These are phyloP conservation scores for Mrakia blollopis DNA, from an alignment of 768 basidiomycete species.

Conservation along the genomic window DNA sequence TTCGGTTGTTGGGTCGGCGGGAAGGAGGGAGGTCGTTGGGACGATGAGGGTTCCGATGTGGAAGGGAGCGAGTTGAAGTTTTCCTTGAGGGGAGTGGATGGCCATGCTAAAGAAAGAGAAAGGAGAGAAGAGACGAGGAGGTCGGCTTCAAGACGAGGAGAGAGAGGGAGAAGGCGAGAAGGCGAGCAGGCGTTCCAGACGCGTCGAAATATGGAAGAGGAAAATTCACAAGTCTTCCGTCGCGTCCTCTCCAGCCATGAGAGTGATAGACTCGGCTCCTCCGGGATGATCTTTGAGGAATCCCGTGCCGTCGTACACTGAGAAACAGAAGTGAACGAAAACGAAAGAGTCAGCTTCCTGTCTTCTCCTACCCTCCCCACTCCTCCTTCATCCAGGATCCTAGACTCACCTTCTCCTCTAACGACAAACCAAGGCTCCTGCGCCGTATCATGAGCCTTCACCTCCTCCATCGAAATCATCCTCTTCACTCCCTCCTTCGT, in stretches of 20 bases:
- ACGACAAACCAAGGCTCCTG: constrained; percentile 54
- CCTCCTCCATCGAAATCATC: constrained; percentile 50
- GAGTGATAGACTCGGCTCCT: constrained; percentile 53
- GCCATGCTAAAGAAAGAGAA: constrained; percentile 44
- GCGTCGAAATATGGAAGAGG: neutral
- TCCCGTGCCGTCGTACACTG: constrained; percentile 53
- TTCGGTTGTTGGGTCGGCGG: neutral
- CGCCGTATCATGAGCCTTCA: constrained; percentile 46
- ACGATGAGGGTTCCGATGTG: constrained; percentile 53
- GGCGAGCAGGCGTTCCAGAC: neutral
- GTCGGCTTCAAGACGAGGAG: too few species aligned
- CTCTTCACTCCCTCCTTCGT: constrained; percentile 50
- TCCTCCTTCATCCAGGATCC: too few species aligned
- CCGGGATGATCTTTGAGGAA: constrained; percentile 59
- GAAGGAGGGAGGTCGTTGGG: constrained; percentile 10
- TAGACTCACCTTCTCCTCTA: constrained; percentile 45
- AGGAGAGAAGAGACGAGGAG: too few species aligned
- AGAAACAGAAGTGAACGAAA: too few species aligned
- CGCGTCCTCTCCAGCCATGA: constrained; percentile 58
- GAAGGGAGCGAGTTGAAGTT: constrained; percentile 47
- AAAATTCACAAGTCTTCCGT: constrained; percentile 54
- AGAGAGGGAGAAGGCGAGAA: neutral
- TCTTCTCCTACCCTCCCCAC: too few species aligned
- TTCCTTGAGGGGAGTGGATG: constrained; percentile 57
- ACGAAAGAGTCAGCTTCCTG: too few species aligned